Evolutionary conservation across 2,329 filamentous ascomycete genomes (phyloP).

Genomic region (Sarocladiaceae sp.): DNA sequence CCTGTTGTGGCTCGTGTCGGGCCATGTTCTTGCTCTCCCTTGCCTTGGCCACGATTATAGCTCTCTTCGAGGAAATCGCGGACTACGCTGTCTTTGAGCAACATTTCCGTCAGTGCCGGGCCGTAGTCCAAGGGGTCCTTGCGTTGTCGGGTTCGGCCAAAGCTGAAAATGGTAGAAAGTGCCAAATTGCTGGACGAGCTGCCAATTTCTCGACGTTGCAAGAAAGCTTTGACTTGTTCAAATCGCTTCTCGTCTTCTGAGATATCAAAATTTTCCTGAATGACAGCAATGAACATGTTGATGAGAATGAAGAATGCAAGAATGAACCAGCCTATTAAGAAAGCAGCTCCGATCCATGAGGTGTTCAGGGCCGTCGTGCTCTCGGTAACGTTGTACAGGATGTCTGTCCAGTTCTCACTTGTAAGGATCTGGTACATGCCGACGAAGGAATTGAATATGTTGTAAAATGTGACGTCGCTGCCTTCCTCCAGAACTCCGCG

Average conservation of each 20-base stretch:
- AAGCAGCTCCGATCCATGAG: slow-evolving; percentile 89
- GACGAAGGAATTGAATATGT: slow-evolving; percentile 92
- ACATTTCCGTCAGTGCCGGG: slow-evolving; percentile 88
- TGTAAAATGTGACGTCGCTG: slow-evolving; percentile 73
- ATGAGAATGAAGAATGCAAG: slow-evolving; percentile 91
- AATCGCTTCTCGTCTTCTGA: slow-evolving; percentile 97
- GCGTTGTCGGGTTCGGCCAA: slow-evolving; percentile 54
- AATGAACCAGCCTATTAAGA: slow-evolving; percentile 94
- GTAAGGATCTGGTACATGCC: slow-evolving; percentile 98
- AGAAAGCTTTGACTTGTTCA: slow-evolving; percentile 91
- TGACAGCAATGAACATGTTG: slow-evolving; percentile 99
- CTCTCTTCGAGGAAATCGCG: slow-evolving; percentile 81
- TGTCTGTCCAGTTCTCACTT: slow-evolving; percentile 90
- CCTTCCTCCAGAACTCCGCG: slow-evolving; percentile 75
- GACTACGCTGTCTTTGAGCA: slow-evolving; percentile 93
- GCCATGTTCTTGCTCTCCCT: slow-evolving; percentile 26
- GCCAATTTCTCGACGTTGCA: slow-evolving; percentile 84
- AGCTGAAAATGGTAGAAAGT: slow-evolving; percentile 64
- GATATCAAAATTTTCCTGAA: slow-evolving; percentile 98
- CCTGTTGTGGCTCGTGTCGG: slow-evolving; percentile 26
- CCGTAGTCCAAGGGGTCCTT: slow-evolving; percentile 90
- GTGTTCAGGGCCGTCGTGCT: slow-evolving; percentile 63
- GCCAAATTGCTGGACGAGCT: slow-evolving; percentile 70
- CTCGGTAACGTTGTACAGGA: slow-evolving; percentile 77
- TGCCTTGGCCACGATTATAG: slow-evolving; percentile 17